Evolutionary conservation across 108 stramenopile genomes (phyloP), one percentile per base, ranked within the genome.

Genomic region (Cylindrotheca closterium): DNA sequence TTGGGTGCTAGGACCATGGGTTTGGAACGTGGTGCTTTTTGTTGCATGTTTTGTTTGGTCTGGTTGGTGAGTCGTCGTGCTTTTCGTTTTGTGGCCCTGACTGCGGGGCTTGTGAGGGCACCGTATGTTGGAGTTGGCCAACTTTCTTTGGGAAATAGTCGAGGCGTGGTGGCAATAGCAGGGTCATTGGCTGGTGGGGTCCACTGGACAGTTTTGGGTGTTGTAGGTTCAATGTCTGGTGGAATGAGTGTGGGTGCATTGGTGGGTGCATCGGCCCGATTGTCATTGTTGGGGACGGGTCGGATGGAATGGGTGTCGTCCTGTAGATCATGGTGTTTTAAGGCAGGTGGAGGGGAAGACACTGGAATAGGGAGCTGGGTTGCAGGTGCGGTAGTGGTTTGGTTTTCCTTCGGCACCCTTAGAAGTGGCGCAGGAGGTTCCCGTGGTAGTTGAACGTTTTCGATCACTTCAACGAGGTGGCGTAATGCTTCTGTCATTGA

Each of bases 381-480:
- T 45, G 42, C 12, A 45, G 42, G 12, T 12, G 15, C 42, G 42
- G 42, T 45, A 15, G 12, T 45, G 42, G 42, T 45, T 7, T 15
- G 7, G 7, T 45, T 7, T 45, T 45, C 12, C 15, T 7, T 7
- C 15, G 55, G 55, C 55, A 56, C 55, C 55, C 55, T 56, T 28
- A 56, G 55, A 28, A 28, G 55, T 56, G 55, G 4, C 15, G 55
- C 55, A 30, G 55, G 55, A 10, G n/a, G 7, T n/a, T 24, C 8
- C 18, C 4, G 7, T 7, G 42, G 42, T 15, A 19, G 51, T 51
- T 21, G 10, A 22, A 21, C 21, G 51, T 15, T 15, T 51, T 51
- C 7, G 51, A 7, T 10, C 51, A 10, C 7, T 22, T 51, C 7
- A 12, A 15, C 42, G 15, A n/a, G n/a, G n/a, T n/a, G n/a, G n/a